Evolutionary conservation across 208 protist species (phyloP), one percentile per base, ranked within the genome.

Genomic region (Leishmania braziliensis): DNA sequence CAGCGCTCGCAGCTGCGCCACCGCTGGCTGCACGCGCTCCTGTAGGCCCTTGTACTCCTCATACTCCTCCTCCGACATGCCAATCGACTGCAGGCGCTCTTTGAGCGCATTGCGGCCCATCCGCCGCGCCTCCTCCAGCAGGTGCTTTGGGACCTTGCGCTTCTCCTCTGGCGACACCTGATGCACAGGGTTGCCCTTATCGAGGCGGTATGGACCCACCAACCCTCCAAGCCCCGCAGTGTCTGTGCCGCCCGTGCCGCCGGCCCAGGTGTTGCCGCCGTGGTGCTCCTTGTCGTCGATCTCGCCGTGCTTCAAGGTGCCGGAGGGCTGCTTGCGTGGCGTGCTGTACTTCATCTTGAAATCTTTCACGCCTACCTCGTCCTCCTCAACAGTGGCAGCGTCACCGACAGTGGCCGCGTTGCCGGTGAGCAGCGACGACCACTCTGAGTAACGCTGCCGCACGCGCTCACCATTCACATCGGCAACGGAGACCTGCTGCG

Each of bases 211-310:
- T 14, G 96, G 96, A 2, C 95, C 96, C 18, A 97, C 86, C 51
- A 94, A 81, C 50, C 96, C 96, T 20, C 95, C 95, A 29, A 97
- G 83, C 0, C 92, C 95, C 10, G 95, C 95, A 50, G 93, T 98
- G 79, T 97, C 95, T 26, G 91, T 96, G 63, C 93, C 95, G 51
- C 94, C 93, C 29, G 93, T 98, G 33, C 97, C 97, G 53, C 97
- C 97, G 0, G 97, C 97, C 90, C 92, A 98, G 18, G 89, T 97
- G 85, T 98, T 98, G 54, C 97, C 97, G 23, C 95, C 97, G 79
- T 97, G 93, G 86, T 98, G 97, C 58, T 96, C 93, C 71, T 92
- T 89, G 86, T 97, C 89, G 78, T 98, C 95, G 18, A 93, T 84
- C 86, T 97, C 90, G 77, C 95, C 96, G 80, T 98, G 95, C 87